Base-by-base conservation (phyloP, 306 rosid species). In the Hippophae gyantsensis region DNA sequence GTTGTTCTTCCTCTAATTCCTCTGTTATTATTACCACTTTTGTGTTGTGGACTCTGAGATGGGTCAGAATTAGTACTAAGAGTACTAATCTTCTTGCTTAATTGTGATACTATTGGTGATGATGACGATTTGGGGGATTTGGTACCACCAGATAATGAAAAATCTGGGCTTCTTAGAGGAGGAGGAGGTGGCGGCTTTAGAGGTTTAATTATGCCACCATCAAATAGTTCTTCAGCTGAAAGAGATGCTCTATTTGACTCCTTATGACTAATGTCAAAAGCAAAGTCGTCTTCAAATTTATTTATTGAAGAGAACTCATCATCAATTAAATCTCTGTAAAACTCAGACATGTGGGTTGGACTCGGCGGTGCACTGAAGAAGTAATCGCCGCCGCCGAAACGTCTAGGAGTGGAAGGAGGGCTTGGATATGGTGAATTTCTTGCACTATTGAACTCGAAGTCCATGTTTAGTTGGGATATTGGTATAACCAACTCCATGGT, bases 181-280 rank as follows among this genome's bases (percentile, higher is more conserved):
- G 47, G 59, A 1, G 65, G 48, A 23, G 72, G 62, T 6, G 82
- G 70, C 8, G 83, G 66, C 58, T 62, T 66, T 9, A 80, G 10
- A 51, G 93, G 88, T 45, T 79, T 70, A 65, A 92, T 83, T 52
- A 60, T 79, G 0, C 99, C 95, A 10, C 75, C 85, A 38, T 85
- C 78, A 52, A 92, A 87, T 10, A 92, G 93, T 69, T 87, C 96
- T 5, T 82, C 99, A 0, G 96, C 99, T 3, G 95, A 83, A 42
- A 82, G 88, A 40, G 93, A 74, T 7, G 65, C 27, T 41, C 73
- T 63, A 5, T 76, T 71, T 1, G 74, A 52, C 42, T 83, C 80
- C 42, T 54, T 62, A 18, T 18, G 23, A 8, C 68, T 32, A 7
- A 92, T 74, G 43, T 41, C 81, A 51, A 92, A 92, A 0, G 87